These are phyloP conservation scores for Garcia nutans DNA, from an alignment of 345 rosid genomes.

Conservation along the genomic window DNA sequence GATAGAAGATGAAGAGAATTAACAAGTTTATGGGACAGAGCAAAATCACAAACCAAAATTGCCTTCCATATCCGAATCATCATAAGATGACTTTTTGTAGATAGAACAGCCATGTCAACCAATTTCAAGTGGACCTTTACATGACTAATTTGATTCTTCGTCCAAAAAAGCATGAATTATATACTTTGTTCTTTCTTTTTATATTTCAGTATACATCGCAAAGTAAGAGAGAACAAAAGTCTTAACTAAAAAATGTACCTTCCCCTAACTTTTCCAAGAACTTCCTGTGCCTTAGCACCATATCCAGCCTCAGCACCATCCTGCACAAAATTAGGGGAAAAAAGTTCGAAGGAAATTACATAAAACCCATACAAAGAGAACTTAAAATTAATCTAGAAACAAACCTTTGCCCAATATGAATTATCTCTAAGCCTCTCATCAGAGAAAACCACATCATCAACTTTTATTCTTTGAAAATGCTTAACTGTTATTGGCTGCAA, in stretches of 20 bases:
- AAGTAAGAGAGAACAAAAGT: not conserved
- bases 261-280: constrained; percentile 95
- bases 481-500: constrained; percentile 59
- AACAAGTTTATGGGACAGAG: not conserved
- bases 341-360: not conserved
- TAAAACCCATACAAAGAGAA: too few relatives aligned
- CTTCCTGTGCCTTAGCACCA: constrained; percentile 94
- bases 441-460: constrained; percentile 62
- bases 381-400: not conserved
- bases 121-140: not conserved
- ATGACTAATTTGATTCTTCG: not conserved
- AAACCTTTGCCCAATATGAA: constrained; percentile 94
- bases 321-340: constrained; percentile 30
- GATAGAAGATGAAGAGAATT: not conserved
- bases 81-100: not conserved
- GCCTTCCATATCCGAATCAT: not conserved
- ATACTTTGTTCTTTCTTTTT: not conserved
- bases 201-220: not conserved
- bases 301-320: constrained; percentile 79
- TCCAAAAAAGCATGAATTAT: not conserved
- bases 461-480: constrained; percentile 81
- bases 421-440: constrained; percentile 82
- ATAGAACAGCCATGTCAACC: not conserved
- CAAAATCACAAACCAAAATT: not conserved
- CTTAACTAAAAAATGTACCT: constrained; percentile 44